A percentile compares a stretch with the other conserved stretches of the same genome.
Conservation (phyloP, 1,284 basidiomycete genomes). For the Cutaneotrichosporon cutaneum region DNA sequence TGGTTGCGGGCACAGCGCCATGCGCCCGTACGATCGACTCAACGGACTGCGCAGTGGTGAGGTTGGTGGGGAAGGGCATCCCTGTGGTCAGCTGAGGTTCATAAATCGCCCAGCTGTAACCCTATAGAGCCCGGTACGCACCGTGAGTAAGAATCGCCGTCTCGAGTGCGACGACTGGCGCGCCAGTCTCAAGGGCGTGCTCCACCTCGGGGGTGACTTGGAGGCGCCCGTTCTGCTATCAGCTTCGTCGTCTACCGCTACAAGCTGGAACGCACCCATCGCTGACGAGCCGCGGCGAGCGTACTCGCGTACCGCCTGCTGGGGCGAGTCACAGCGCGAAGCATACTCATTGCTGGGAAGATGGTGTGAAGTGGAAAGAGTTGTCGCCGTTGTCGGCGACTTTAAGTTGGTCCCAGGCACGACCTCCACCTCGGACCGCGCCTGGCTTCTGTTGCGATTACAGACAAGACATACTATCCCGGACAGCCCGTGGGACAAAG, state of each 20-base stretch:
- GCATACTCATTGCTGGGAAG: neutral
- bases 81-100: slow-evolving; percentile 50
- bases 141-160: slow-evolving; percentile 90
- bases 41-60: slow-evolving; percentile 69
- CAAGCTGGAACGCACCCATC: slow-evolving; percentile 9
- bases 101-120: too few species aligned
- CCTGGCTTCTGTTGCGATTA: neutral
- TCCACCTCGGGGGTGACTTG: slow-evolving; percentile 63
- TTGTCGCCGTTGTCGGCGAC: neutral
- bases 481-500: neutral
- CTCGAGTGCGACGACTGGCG: slow-evolving; percentile 58
- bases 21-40: slow-evolving; percentile 74
- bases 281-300: slow-evolving; percentile 12
- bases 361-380: neutral
- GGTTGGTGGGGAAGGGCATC: slow-evolving; percentile 75
- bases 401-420: neutral
- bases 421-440: neutral
- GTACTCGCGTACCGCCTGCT: slow-evolving; percentile 11
- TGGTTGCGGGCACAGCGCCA: slow-evolving; percentile 83
- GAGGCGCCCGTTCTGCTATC: slow-evolving; percentile 35
- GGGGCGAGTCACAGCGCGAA: neutral
- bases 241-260: neutral
- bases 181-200: slow-evolving; percentile 63
- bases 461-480: neutral
- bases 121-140: too few species aligned